These are phyloP conservation scores for Lecanosticta acicola DNA, from an alignment of 2,329 filamentous ascomycete species.

Conservation along the genomic window DNA sequence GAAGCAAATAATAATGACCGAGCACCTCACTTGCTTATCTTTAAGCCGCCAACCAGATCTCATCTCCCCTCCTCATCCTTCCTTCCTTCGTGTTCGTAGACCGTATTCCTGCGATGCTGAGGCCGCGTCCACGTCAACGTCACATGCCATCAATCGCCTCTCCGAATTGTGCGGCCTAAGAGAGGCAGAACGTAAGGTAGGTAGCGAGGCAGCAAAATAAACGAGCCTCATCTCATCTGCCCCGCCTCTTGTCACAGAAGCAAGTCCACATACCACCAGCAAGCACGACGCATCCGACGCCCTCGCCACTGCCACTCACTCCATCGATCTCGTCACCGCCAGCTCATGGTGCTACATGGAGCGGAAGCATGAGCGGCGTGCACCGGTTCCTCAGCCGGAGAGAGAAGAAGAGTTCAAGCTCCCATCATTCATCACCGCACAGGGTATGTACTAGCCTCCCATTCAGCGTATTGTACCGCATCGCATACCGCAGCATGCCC, in stretches of 20 bases:
- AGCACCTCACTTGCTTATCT: not conserved
- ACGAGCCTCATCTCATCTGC: too few relatives aligned
- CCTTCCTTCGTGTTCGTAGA: not conserved
- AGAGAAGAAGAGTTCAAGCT: conserved; percentile 52
- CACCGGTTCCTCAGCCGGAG: conserved; percentile 66
- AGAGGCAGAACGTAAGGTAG: too few relatives aligned
- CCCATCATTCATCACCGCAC: conserved; percentile 17
- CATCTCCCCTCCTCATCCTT: not conserved
- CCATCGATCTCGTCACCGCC: not conserved
- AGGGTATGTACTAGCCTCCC: conserved; percentile 17
- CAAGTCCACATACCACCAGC: not conserved
- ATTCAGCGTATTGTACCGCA: too few relatives aligned
- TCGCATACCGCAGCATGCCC: not conserved
- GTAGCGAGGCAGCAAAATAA: too few relatives aligned
- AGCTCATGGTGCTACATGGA: not conserved
- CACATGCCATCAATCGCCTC: too few relatives aligned
- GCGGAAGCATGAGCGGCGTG: conserved; percentile 43
- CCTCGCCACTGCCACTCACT: not conserved
- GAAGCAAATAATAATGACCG: too few relatives aligned
- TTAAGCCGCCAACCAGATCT: not conserved
- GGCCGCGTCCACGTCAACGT: too few relatives aligned
- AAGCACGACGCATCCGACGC: not conserved
- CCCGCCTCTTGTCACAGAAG: too few relatives aligned
- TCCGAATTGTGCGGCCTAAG: too few relatives aligned
- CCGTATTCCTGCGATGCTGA: too few relatives aligned